Conservation (phyloP, 108 stramenopile species). For the Nannochloropsis oceanica region DNA sequence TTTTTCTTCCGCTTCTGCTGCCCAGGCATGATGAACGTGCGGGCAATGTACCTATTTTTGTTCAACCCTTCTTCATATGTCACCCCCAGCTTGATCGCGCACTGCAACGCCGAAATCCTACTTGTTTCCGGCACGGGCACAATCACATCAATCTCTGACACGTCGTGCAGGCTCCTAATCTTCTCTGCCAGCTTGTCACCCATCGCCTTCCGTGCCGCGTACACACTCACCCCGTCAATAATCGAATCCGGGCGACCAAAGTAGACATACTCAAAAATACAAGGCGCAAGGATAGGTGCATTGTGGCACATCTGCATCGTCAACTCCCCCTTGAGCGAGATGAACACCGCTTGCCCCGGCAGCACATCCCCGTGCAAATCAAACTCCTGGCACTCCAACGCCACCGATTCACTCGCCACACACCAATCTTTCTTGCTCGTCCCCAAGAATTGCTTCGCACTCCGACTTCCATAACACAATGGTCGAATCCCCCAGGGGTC, state of each 20-base stretch:
- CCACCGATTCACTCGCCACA: slow-evolving; percentile 79
- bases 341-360: slow-evolving; percentile 73
- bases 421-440: slow-evolving; percentile 46
- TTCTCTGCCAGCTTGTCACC: slow-evolving; percentile 5
- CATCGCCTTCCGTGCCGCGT: slow-evolving; percentile 18
- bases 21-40: slow-evolving; percentile 97
- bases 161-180: slow-evolving; percentile 36
- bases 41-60: slow-evolving; percentile 92
- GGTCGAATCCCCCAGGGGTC: slow-evolving; percentile 89
- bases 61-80: slow-evolving; percentile 83
- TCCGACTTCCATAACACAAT: neutral
- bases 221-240: slow-evolving; percentile 22
- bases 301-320: neutral
- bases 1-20: slow-evolving; percentile 74
- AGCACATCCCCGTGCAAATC: slow-evolving; percentile 56
- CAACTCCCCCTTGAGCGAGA: slow-evolving; percentile 36
- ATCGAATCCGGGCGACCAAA: slow-evolving; percentile 83
- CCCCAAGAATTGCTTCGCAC: neutral
- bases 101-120: slow-evolving; percentile 66
- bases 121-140: slow-evolving; percentile 94
- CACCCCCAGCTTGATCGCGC: slow-evolving; percentile 37
- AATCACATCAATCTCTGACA: slow-evolving; percentile 82
- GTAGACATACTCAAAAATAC: slow-evolving; percentile 97
- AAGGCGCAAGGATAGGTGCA: slow-evolving; percentile 45
- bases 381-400: slow-evolving; percentile 82